phyloP scores from a whole-genome alignment of 2,329 filamentous ascomycete species.

The Cercospora berteroae region DNA sequence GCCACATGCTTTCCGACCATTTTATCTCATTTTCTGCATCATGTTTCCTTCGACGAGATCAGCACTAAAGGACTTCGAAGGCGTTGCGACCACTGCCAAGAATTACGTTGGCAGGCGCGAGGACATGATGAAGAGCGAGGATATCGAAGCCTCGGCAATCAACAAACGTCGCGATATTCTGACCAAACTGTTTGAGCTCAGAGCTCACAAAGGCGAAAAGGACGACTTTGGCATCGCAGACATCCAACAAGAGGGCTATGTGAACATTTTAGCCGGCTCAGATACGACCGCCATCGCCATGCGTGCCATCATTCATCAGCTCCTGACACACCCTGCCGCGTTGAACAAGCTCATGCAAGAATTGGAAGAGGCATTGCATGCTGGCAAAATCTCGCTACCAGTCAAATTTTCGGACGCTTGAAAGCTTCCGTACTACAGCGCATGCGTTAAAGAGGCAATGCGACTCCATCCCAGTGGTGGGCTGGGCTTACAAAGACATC shows the following conservation, averaged over 20 bases:
- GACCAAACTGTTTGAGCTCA: background rate
- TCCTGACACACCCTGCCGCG: background rate
- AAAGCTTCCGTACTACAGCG: background rate
- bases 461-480: background rate
- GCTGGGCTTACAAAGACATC: background rate
- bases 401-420: background rate
- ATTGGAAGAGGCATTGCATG: background rate
- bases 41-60: background rate
- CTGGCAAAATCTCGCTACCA: background rate
- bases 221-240: background rate
- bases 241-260: background rate
- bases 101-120: background rate
- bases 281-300: slow-evolving; percentile 4
- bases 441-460: background rate
- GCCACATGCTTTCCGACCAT: background rate
- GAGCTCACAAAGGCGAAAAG: background rate
- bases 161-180: background rate
- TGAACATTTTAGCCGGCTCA: background rate
- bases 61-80: background rate
- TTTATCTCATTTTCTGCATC: background rate
- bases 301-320: background rate
- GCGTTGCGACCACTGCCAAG: background rate
- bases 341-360: background rate
- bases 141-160: background rate
- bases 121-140: background rate